A percentile compares a stretch with the other conserved stretches of the same genome.
Conservation (phyloP, 2,329 filamentous ascomycete species). For the Drechslerella coelobrocha region DNA sequence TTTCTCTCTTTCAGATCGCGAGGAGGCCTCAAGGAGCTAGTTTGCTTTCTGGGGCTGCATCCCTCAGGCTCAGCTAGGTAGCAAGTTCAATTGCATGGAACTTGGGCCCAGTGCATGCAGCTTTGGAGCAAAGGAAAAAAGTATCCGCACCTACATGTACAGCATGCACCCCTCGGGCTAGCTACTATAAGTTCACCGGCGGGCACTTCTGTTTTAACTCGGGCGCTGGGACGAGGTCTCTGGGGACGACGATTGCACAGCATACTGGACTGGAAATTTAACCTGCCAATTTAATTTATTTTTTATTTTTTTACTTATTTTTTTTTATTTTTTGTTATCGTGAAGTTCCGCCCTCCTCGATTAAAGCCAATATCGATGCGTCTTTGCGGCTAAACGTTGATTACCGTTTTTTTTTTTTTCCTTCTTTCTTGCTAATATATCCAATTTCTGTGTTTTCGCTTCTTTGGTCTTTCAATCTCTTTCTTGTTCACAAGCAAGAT, state of each 20-base stretch:
- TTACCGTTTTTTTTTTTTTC: background rate
- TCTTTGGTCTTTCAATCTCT: background rate
- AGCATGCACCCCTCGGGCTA: background rate
- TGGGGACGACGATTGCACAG: background rate
- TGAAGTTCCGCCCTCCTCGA: background rate
- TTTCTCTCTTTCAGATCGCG: background rate
- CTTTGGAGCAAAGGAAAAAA: constrained; percentile 2
- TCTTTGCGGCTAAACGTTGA: background rate
- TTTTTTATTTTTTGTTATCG: background rate
- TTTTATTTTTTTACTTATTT: background rate
- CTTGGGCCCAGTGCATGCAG: background rate
- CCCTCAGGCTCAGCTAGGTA: background rate
- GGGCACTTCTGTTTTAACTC: background rate
- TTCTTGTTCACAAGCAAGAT: background rate
- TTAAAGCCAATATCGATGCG: background rate
- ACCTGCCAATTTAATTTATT: background rate
- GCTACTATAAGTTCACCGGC: constrained; percentile 1
- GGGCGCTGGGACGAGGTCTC: background rate
- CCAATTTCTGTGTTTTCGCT: background rate
- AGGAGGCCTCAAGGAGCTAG: constrained; percentile 1
- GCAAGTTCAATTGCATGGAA: background rate
- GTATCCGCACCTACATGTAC: background rate
- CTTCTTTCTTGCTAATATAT: background rate
- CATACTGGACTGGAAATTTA: background rate
- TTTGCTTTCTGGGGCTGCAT: constrained; percentile 8